A percentile compares a stretch with the other conserved stretches of the same genome.
These are phyloP conservation scores for Venturia carpophila DNA, from an alignment of 2,329 filamentous ascomycete genomes.

Conservation along the genomic window DNA sequence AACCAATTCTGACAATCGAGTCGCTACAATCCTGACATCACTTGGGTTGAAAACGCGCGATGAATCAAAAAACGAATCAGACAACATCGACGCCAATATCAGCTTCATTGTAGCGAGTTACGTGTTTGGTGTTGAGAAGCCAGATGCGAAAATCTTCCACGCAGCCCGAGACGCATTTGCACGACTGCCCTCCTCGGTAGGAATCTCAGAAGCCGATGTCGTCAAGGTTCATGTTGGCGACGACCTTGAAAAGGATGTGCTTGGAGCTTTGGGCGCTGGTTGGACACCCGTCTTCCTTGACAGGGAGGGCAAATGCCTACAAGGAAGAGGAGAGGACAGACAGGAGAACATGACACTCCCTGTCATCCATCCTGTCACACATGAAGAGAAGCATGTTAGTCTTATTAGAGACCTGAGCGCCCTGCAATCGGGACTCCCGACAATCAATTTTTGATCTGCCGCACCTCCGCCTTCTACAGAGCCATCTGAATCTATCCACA, in stretches of 20 bases:
- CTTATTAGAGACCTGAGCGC: background rate
- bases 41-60: constrained; percentile 43
- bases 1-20: constrained; percentile 57
- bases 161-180: constrained; percentile 43
- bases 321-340: background rate
- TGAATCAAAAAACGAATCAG: background rate
- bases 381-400: background rate
- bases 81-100: constrained; percentile 33
- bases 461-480: background rate
- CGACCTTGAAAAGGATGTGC: constrained; percentile 19
- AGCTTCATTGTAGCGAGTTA: constrained; percentile 57
- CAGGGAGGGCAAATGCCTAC: constrained; percentile 11
- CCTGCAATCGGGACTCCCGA: background rate
- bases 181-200: constrained; percentile 23
- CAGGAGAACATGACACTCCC: background rate
- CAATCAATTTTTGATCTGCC: background rate
- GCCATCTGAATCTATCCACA: too few relatives aligned
- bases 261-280: constrained; percentile 18
- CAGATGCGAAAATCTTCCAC: constrained; percentile 47
- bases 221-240: constrained; percentile 20
- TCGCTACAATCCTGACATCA: constrained; percentile 46
- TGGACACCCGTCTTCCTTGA: constrained; percentile 20
- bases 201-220: constrained; percentile 4
- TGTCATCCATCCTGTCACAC: background rate
- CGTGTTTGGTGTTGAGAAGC: constrained; percentile 54